Conservation (phyloP, 2,329 filamentous ascomycete species). For the Fusarium xyrophilum region DNA sequence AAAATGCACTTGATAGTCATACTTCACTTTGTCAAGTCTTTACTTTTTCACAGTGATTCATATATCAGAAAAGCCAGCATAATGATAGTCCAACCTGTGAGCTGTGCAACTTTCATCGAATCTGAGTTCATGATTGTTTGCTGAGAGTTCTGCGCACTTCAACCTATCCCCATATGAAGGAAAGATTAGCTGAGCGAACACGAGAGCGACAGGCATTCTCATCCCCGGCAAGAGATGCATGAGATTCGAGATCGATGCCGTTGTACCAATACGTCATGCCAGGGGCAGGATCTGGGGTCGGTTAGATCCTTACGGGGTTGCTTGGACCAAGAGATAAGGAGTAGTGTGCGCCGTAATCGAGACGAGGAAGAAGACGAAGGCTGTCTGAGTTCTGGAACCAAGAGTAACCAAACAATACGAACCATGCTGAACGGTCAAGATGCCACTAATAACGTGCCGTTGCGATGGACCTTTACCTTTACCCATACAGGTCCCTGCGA, state of each 20-base stretch:
- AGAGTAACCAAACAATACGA: not conserved
- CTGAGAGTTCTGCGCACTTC: not conserved
- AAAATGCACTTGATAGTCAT: not conserved
- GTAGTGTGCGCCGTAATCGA: not conserved
- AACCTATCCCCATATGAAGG: not conserved
- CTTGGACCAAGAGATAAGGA: constrained; percentile 1
- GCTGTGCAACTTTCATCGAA: not conserved
- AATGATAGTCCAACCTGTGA: not conserved
- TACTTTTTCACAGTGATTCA: not conserved
- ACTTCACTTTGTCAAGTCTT: not conserved
- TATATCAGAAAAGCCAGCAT: not conserved
- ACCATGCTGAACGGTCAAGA: constrained; percentile 9
- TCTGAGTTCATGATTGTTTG: not conserved
- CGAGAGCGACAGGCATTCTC: constrained; percentile 20
- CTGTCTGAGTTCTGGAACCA: not conserved
- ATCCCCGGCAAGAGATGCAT: constrained; percentile 8
- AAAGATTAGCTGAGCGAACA: constrained; percentile 22
- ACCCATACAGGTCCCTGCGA: not conserved
- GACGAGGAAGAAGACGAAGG: not conserved
- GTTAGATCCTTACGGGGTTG: constrained; percentile 10
- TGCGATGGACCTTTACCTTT: constrained; percentile 10
- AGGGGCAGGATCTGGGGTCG: constrained; percentile 11
- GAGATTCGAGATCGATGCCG: constrained; percentile 15
- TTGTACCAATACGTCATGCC: constrained; percentile 4
- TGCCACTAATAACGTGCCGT: constrained; percentile 18